Conservation (phyloP, 768 basidiomycete genomes). For the Lactarius sp. region DNA sequence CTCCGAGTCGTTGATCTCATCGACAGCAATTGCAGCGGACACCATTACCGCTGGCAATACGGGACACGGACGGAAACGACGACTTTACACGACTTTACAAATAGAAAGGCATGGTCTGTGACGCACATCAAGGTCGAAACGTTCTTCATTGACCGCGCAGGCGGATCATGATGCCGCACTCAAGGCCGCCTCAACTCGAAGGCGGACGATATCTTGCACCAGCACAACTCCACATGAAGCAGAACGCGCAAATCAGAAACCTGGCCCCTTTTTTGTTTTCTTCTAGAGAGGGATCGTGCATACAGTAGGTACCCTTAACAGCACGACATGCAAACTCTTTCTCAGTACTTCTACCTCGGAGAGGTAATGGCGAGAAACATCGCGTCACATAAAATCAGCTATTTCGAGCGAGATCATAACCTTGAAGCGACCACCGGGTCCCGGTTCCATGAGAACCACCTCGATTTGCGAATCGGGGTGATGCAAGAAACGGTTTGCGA, state of each 20-base stretch:
- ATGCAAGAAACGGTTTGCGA: neutral
- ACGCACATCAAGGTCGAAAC: neutral
- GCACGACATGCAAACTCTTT: too few species aligned
- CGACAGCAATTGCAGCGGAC: neutral
- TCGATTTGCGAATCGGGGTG: neutral
- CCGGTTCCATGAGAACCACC: neutral
- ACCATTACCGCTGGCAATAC: neutral
- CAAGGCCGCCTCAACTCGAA: too few species aligned
- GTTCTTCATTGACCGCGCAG: neutral
- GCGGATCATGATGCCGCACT: neutral
- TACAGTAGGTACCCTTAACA: too few species aligned
- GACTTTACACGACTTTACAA: neutral
- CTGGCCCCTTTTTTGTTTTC: too few species aligned
- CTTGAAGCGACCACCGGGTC: neutral
- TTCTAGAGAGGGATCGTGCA: too few species aligned
- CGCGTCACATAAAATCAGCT: neutral
- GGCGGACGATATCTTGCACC: slow-evolving; percentile 18
- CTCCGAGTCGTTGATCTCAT: neutral
- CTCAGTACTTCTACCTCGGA: neutral
- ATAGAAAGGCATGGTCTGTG: neutral
- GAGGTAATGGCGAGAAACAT: too few species aligned
- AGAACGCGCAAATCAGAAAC: too few species aligned
- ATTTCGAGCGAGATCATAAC: slow-evolving; percentile 4
- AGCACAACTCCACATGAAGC: slow-evolving; percentile 11
- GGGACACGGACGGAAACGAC: neutral